These are phyloP conservation scores for Aspergillus tubingensis DNA, from an alignment of 2,329 filamentous ascomycete species.

Conservation along the genomic window DNA sequence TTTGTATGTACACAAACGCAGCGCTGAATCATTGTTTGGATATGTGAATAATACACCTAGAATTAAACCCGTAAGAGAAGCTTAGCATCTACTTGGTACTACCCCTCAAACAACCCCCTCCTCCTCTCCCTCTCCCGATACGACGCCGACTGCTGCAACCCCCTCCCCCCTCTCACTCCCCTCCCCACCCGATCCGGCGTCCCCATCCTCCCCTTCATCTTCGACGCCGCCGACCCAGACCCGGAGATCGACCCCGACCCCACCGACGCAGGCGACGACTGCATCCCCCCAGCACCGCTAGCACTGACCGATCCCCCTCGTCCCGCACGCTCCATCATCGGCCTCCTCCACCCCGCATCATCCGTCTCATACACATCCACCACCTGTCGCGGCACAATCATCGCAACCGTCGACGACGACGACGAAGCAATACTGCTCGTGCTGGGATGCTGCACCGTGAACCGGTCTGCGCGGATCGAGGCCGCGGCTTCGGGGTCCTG, in stretches of 20 bases:
- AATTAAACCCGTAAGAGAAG: no score
- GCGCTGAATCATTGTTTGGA: not conserved
- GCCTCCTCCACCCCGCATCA: slow-evolving; percentile 26
- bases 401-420: slow-evolving; percentile 5
- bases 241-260: slow-evolving; percentile 7
- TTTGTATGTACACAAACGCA: slow-evolving; percentile 7
- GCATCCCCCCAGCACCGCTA: not conserved
- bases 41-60: slow-evolving; percentile 1
- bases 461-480: slow-evolving; percentile 31
- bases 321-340: slow-evolving; percentile 2
- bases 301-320: not conserved
- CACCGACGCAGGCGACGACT: slow-evolving; percentile 11
- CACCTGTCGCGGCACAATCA: slow-evolving; percentile 19
- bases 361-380: slow-evolving; percentile 27
- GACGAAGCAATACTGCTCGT: slow-evolving; percentile 2
- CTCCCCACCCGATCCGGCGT: slow-evolving; percentile 17
- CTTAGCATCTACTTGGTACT: slow-evolving; percentile 9
- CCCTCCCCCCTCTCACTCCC: slow-evolving; percentile 12
- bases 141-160: slow-evolving; percentile 12
- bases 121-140: slow-evolving; percentile 23
- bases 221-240: not conserved
- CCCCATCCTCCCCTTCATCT: slow-evolving; percentile 14
- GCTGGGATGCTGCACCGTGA: slow-evolving; percentile 23
- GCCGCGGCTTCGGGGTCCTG: slow-evolving; percentile 30
- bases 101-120: slow-evolving; percentile 24